Conservation (phyloP, 2,329 filamentous ascomycete genomes). For the Dactylellina leptospora region DNA sequence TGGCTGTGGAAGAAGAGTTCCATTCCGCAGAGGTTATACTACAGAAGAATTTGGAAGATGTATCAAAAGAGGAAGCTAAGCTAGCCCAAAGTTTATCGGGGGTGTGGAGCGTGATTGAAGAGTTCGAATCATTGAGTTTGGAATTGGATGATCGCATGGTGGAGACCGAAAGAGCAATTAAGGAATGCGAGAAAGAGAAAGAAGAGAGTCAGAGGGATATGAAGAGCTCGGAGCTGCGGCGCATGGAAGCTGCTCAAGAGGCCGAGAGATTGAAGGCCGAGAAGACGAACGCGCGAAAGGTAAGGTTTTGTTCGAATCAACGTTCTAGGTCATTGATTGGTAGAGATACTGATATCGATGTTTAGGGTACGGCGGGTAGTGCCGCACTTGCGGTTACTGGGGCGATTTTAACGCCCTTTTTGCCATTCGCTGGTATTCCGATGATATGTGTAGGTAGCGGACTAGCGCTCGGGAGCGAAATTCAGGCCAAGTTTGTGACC, state of each 20-base stretch:
- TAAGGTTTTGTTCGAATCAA: not conserved
- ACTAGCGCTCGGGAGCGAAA: not conserved
- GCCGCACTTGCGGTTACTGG: not conserved
- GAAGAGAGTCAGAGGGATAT: not conserved
- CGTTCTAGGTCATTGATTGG: not conserved
- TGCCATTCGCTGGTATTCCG: not conserved
- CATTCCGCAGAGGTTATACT: not conserved
- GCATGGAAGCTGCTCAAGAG: not conserved
- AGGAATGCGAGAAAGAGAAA: not conserved
- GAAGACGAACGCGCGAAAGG: not conserved
- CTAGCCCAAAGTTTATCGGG: not conserved
- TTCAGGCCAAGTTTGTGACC: not conserved
- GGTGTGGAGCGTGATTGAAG: not conserved
- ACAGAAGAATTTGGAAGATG: not conserved
- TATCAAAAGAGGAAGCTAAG: not conserved
- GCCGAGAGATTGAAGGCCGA: not conserved
- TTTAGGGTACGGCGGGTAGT: not conserved
- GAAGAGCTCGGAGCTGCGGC: not conserved
- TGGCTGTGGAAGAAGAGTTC: not conserved
- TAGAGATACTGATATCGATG: not conserved
- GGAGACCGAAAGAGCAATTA: not conserved
- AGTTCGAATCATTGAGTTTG: not conserved
- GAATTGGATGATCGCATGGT: not conserved
- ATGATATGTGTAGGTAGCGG: not conserved
- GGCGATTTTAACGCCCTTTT: not conserved